Conservation (phyloP, 164 flowering plant species). For the grape (Vitis vinifera) region DNA sequence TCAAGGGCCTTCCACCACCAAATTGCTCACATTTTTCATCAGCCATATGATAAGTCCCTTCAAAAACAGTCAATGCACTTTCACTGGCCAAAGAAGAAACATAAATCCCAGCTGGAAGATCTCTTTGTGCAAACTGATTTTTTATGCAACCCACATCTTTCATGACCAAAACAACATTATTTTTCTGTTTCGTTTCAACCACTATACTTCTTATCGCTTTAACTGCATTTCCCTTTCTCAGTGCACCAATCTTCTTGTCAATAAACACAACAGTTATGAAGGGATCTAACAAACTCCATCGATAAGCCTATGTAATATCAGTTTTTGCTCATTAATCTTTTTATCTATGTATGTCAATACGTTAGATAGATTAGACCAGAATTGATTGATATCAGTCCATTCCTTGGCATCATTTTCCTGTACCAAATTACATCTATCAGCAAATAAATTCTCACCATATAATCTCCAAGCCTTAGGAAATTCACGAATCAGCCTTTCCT, state of each 20-base stretch:
- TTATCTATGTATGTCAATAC: slow-evolving; percentile 49
- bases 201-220: slow-evolving; percentile 35
- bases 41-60: slow-evolving; percentile 9
- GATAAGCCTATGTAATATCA: slow-evolving; percentile 36
- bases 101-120: slow-evolving; percentile 11
- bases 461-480: slow-evolving; percentile 60
- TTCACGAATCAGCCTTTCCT: slow-evolving; percentile 40
- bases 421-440: slow-evolving; percentile 23
- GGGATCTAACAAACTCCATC: slow-evolving; percentile 81
- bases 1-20: slow-evolving; percentile 10
- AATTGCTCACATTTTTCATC: slow-evolving; percentile 10
- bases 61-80: slow-evolving; percentile 22
- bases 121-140: slow-evolving; percentile 11
- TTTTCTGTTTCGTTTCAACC: slow-evolving; percentile 10
- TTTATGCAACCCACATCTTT: slow-evolving; percentile 13
- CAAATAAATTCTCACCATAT: slow-evolving; percentile 47
- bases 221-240: slow-evolving; percentile 55
- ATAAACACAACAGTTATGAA: slow-evolving; percentile 66
- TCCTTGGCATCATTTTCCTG: slow-evolving; percentile 34
- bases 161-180: slow-evolving; percentile 10
- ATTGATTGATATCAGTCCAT: slow-evolving; percentile 54
- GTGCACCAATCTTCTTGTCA: slow-evolving; percentile 51
- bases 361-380: slow-evolving; percentile 55
- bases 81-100: slow-evolving; percentile 25
- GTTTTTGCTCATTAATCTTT: slow-evolving; percentile 31